Conservation (phyloP, 2,329 filamentous ascomycete genomes). For the Cercospora canescens region DNA sequence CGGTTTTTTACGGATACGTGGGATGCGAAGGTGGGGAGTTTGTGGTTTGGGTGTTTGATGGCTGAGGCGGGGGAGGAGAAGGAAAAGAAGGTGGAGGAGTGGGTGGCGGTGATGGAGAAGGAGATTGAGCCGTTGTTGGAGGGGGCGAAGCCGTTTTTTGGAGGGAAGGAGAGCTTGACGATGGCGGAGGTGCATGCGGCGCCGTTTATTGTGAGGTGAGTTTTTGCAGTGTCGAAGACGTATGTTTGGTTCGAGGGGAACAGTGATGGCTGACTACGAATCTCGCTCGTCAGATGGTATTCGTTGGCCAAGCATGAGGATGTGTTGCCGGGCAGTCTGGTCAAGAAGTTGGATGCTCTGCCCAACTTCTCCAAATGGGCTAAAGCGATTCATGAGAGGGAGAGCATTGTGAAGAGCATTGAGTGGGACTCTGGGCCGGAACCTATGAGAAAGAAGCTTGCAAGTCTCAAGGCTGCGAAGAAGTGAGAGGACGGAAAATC, state of each 20-base stretch:
- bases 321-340: constrained; percentile 54
- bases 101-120: constrained; percentile 61
- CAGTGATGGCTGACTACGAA: not conserved
- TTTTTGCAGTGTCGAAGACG: constrained; percentile 34
- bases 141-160: constrained; percentile 48
- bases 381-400: constrained; percentile 34
- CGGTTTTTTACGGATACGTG: constrained; percentile 73
- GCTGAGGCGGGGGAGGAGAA: constrained; percentile 50
- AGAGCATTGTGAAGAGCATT: constrained; percentile 62
- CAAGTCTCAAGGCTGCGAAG: constrained; percentile 31
- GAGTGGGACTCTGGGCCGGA: constrained; percentile 49
- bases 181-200: constrained; percentile 71
- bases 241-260: not conserved
- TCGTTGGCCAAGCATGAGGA: constrained; percentile 55
- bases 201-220: constrained; percentile 63
- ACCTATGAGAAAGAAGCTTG: constrained; percentile 46
- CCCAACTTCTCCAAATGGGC: constrained; percentile 52
- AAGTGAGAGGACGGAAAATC: not conserved
- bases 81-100: constrained; percentile 49
- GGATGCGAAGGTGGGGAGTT: constrained; percentile 58
- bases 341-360: constrained; percentile 53
- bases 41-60: constrained; percentile 48
- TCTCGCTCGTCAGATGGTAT: constrained; percentile 61
- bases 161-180: constrained; percentile 57
- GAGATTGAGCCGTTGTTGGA: constrained; percentile 72